phyloP scores from a whole-genome alignment of 108 stramenopile species.

The Cyclotella sp. region DNA sequence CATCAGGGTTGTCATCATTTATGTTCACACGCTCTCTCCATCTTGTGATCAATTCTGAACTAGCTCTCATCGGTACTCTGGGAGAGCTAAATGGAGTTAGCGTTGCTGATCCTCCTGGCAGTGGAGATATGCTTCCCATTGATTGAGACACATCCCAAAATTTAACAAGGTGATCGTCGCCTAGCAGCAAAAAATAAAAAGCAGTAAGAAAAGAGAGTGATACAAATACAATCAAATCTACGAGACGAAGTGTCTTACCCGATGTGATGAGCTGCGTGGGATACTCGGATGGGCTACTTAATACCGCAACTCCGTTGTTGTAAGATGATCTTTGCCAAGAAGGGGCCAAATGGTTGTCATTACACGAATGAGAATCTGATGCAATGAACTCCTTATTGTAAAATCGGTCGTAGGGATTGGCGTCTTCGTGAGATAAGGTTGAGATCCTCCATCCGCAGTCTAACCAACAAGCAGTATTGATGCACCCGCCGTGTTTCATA shows the following conservation, averaged over 20 bases:
- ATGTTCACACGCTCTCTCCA: slow-evolving; percentile 17
- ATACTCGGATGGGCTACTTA: slow-evolving; percentile 46
- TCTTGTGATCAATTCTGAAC: slow-evolving; percentile 33
- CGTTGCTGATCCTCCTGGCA: slow-evolving; percentile 62
- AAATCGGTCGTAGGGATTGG: slow-evolving; percentile 1
- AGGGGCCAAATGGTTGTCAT: slow-evolving; percentile 1
- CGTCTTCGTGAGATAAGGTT: slow-evolving; percentile 43
- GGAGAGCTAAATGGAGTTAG: slow-evolving; percentile 65
- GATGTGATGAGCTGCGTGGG: slow-evolving; percentile 81
- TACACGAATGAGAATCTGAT: slow-evolving; percentile 46
- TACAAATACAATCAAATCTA: no score
- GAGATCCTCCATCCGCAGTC: slow-evolving; percentile 76
- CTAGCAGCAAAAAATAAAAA: slow-evolving; percentile 3
- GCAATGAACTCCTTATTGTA: slow-evolving; percentile 1
- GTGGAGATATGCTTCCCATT: slow-evolving; percentile 73
- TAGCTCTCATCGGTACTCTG: slow-evolving; percentile 14
- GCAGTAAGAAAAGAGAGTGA: no score
- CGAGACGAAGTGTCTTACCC: background rate
- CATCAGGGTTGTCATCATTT: background rate
- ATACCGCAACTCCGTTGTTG: background rate
- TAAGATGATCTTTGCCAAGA: background rate
- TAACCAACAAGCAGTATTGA: slow-evolving; percentile 88
- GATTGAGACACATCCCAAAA: slow-evolving; percentile 81
- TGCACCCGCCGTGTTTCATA: slow-evolving; percentile 83
- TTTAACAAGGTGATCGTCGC: slow-evolving; percentile 77